These are phyloP conservation scores for Coniochaeta pulveracea DNA, from an alignment of 2,329 filamentous ascomycete species.

Conservation along the genomic window DNA sequence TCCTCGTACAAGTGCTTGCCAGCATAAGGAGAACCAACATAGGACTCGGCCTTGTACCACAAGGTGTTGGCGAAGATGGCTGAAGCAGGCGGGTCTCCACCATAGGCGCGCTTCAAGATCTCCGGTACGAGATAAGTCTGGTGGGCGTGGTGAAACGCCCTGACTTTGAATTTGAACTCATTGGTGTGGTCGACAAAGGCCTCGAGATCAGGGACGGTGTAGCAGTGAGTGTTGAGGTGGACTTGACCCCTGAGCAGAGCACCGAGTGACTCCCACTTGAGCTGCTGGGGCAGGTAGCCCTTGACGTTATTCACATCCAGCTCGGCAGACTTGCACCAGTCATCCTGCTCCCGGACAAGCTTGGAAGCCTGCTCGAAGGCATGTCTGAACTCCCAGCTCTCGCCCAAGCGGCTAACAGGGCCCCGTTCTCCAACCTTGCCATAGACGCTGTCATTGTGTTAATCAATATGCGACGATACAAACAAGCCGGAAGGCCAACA, in stretches of 20 bases:
- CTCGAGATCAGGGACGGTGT: constrained; percentile 58
- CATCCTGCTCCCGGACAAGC: constrained; percentile 49
- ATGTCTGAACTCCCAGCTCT: constrained; percentile 58
- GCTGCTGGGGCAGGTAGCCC: constrained; percentile 48
- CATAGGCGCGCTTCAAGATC: constrained; percentile 46
- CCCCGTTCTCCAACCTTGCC: constrained; percentile 40
- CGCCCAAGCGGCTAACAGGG: constrained; percentile 51
- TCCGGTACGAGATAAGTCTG: constrained; percentile 57
- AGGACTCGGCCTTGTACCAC: constrained; percentile 61
- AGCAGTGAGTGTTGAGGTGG: constrained; percentile 61
- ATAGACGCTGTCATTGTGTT: constrained; percentile 31
- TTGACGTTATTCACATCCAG: constrained; percentile 37
- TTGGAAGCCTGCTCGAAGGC: constrained; percentile 52
- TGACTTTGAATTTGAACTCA: constrained; percentile 56
- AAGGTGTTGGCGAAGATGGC: constrained; percentile 64
- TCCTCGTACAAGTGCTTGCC: constrained; percentile 55
- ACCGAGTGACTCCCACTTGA: constrained; percentile 51
- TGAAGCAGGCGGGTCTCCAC: constrained; percentile 39
- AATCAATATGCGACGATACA: no score
- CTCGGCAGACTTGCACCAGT: constrained; percentile 51
- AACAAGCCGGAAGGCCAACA: no score
- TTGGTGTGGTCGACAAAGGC: constrained; percentile 60
- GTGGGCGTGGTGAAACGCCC: constrained; percentile 61
- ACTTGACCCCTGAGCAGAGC: constrained; percentile 57
- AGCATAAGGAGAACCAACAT: constrained; percentile 52